phyloP scores from a whole-genome alignment of 73 alveolate species.

The Halteria grandinella region DNA sequence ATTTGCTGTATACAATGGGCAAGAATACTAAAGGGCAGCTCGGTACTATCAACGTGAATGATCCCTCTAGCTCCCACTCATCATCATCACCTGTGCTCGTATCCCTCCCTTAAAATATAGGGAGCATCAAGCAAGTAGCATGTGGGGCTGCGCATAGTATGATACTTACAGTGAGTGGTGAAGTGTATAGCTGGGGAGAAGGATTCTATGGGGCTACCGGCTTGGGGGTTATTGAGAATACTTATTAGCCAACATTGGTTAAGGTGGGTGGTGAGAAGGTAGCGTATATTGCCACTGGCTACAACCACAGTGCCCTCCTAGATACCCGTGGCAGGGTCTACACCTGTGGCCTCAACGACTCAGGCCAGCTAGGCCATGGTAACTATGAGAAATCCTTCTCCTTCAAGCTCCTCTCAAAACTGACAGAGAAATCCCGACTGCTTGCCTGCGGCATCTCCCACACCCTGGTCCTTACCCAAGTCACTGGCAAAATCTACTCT shows the following conservation, averaged over 20 bases:
- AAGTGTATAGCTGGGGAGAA: not conserved
- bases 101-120: too few relatives aligned
- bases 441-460: not conserved
- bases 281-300: constrained; percentile 63
- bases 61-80: constrained; percentile 1
- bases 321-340: constrained; percentile 47
- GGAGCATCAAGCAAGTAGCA: constrained; percentile 54
- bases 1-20: constrained; percentile 79
- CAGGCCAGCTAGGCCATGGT: constrained; percentile 54
- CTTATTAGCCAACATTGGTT: too few relatives aligned
- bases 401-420: not conserved
- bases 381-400: not conserved
- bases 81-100: too few relatives aligned
- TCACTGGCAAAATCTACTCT: too few relatives aligned
- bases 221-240: too few relatives aligned
- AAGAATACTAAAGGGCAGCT: constrained; percentile 75
- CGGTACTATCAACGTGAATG: constrained; percentile 77
- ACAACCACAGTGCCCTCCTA: constrained; percentile 43
- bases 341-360: constrained; percentile 44
- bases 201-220: not conserved
- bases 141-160: constrained; percentile 67
- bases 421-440: not conserved
- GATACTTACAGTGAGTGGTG: too few relatives aligned
- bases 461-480: not conserved
- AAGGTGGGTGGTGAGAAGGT: too few relatives aligned